These are phyloP conservation scores for Fraxinus baroniana DNA, from an alignment of 305 asterid species.

Conservation along the genomic window DNA sequence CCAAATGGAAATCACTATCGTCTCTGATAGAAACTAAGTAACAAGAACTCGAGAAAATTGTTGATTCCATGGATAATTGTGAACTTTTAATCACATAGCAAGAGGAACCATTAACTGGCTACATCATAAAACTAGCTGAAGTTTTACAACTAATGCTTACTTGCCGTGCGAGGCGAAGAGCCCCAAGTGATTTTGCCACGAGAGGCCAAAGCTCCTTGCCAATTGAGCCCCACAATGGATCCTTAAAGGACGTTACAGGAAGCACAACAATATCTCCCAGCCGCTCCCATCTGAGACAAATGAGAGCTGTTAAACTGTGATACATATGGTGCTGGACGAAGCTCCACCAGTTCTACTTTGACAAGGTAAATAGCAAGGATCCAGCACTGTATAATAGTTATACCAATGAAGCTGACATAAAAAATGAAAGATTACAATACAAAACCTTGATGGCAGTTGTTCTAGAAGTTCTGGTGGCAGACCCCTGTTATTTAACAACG, in stretches of 20 bases:
- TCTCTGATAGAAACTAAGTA: neutral
- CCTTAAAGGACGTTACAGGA: constrained; percentile 72
- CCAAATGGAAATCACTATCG: neutral
- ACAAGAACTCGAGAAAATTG: neutral
- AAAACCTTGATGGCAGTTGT: constrained; percentile 83
- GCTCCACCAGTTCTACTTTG: neutral
- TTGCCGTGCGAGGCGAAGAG: constrained; percentile 87
- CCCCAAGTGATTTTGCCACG: constrained; percentile 75
- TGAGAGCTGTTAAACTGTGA: constrained; percentile 15
- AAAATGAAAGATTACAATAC: neutral
- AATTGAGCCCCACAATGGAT: constrained; percentile 67
- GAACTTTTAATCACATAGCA: neutral
- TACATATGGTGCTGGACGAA: constrained; percentile 10
- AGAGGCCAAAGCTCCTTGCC: constrained; percentile 78
- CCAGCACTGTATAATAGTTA: neutral
- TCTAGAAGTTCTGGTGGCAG: constrained; percentile 61
- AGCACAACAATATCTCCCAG: constrained; percentile 86
- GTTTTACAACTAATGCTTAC: constrained; percentile 39
- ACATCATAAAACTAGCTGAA: neutral
- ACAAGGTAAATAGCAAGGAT: constrained; percentile 5
- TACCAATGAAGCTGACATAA: constrained; percentile 8
- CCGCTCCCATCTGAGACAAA: constrained; percentile 82
- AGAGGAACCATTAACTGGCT: constrained; percentile 15
- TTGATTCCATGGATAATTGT: neutral
- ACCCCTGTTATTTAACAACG: constrained; percentile 51